Base-by-base conservation (phyloP, 163 green algal genomes). In the Chloroidium sp. region DNA sequence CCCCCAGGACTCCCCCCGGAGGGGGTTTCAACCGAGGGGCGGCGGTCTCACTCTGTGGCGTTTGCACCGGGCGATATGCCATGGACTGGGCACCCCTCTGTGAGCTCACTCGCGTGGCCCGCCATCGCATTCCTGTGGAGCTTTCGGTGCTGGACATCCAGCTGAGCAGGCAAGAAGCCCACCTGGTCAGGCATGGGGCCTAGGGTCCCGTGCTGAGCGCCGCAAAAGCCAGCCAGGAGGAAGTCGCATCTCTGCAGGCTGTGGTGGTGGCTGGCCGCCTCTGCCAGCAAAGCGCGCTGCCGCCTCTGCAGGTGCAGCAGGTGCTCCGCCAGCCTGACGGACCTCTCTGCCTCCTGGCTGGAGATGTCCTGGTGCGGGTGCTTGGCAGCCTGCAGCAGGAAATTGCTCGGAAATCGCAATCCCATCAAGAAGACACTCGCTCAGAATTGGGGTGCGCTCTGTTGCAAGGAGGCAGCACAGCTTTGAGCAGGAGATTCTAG, bases 361-460 rank as follows among this genome's bases (percentile, higher is more conserved):
- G 82, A 88, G 69, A 98, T 74, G 86, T 98, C 95, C 1, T 84
- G 78, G 76, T 95, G 91, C 2, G 92, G 91, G 14, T 85, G 68
- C 75, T 85, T 84, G 6, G 83, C 83, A 0, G 85, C 89, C 72
- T 91, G 86, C 80, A 79, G 10, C 2, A 12, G 1, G 12, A 2
- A 72, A 72, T 36, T 36, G 36, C 36, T 36, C 36, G 36, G 36
- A 36, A 36, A 36, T 36, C 36, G 36, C 36, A 36, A 36, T 36
- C 36, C 36, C 36, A 36, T 36, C 36, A 36, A 36, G 36, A 36
- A 36, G 36, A 36, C 36, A 36, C 36, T 36, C 36, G 36, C 36
- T 36, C 36, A 36, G 36, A 36, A 36, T 36, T 36, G 36, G 36
- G 36, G 36, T 36, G 36, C 36, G 36, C 36, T 36, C 36, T 36